These are phyloP conservation scores for Aspergillus bertholletiae DNA, from an alignment of 495 filamentous ascomycete genomes.

Conservation along the genomic window DNA sequence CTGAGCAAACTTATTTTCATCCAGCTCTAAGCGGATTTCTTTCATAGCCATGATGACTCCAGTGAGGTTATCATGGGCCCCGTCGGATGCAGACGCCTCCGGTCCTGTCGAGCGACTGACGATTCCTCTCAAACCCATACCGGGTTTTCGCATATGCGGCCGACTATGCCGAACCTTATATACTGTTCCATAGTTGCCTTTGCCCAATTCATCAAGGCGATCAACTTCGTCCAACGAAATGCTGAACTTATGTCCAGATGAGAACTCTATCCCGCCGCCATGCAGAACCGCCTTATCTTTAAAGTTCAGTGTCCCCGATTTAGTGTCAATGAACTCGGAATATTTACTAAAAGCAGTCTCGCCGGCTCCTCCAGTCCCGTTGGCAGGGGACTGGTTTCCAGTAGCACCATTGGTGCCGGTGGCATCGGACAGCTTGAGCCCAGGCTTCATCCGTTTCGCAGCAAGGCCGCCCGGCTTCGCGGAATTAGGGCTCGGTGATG, in stretches of 20 bases:
- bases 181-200: slow-evolving; percentile 97
- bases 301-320: slow-evolving; percentile 88
- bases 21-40: slow-evolving; percentile 93
- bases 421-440: slow-evolving; percentile 51
- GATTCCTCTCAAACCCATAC: slow-evolving; percentile 68
- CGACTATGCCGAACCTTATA: slow-evolving; percentile 91
- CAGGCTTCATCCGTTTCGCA: slow-evolving; percentile 49
- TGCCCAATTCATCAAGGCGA: slow-evolving; percentile 90
- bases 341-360: slow-evolving; percentile 85
- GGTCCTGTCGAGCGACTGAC: slow-evolving; percentile 35
- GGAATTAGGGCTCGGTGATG: slow-evolving; percentile 23
- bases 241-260: slow-evolving; percentile 80
- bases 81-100: slow-evolving; percentile 14
- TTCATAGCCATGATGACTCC: slow-evolving; percentile 98
- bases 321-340: slow-evolving; percentile 84
- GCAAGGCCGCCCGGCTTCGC: slow-evolving; percentile 50
- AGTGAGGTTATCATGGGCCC: slow-evolving; percentile 40
- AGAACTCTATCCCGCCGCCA: slow-evolving; percentile 86
- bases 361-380: slow-evolving; percentile 20
- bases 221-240: slow-evolving; percentile 97
- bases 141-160: slow-evolving; percentile 73
- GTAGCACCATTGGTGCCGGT: slow-evolving; percentile 28
- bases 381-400: slow-evolving; percentile 13
- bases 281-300: slow-evolving; percentile 89
- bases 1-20: slow-evolving; percentile 92